Percentiles rank a stretch among this genome's conserved stretches.
Conservation (phyloP, 345 rosid species). For the Brassica napus region Da-Ae NC_063442.1:41680501-41681000, state of each 20-base stretch:
- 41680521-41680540: neutral
- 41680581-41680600: neutral
- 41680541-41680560: neutral
- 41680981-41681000: conserved; percentile 7
- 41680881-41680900: neutral
- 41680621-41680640: neutral
- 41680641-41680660: conserved; percentile 13
- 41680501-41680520: neutral
- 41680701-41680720: conserved; percentile 59
- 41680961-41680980: conserved; percentile 21
- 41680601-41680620: neutral
- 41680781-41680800: conserved; percentile 21
- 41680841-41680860: neutral
- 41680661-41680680: conserved; percentile 40
- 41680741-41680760: conserved; percentile 95
- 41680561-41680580: neutral
- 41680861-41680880: neutral
- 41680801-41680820: conserved; percentile 3
- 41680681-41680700: conserved; percentile 40
- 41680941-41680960: neutral
- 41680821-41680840: neutral
- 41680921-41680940: neutral
- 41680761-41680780: conserved; percentile 58
- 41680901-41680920: neutral
- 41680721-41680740: conserved; percentile 45